Base-by-base conservation (phyloP, 192 early-diverging fungal species). In the Kickxella alabastrina region DNA sequence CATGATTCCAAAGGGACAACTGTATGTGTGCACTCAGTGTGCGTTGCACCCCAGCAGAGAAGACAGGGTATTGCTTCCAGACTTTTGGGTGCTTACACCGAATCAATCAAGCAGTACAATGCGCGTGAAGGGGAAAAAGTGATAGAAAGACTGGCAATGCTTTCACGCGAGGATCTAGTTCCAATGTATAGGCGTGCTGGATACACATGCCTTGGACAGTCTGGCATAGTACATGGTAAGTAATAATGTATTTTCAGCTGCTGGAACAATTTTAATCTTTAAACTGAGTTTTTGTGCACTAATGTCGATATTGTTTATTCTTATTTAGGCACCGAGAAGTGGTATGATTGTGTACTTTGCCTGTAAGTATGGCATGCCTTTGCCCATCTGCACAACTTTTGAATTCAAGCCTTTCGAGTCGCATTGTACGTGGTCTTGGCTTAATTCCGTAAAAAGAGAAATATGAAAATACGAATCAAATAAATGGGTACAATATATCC, bases 11-110 rank as follows among this genome's bases (percentile, higher is more conserved):
- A 63, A 14, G 87, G 87, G 1, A 53, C 43, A 12, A 85, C 81
- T 1, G 82, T 83, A 10, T 86, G 83, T 43, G 36, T 89, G 14
- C 87, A 89, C 48, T 84, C 82, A 14, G 85, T 87, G 10, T 85
- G 83, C 36, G 80, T 85, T 2, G 51, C 56, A 13, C 57, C 63
- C 4, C 49, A 49, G 6, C 71, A 64, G 49, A 79, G 77, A 35
- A 54, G 81, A 24, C 68, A 61, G 47, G 85, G 87, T 0, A 61
- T 89, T 48, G 87, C 87, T 0, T 58, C 57, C 5, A 35, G 42
- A 27, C 58, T 84, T 5, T 49, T 89, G 19, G 46, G 37, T 4
- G 49, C 59, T 48, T 87, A 84, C 60, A 51, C 80, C 7, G 36
- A 70, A 19, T 36, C 52, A 21, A 15, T 83, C n/a, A 43, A 54